Evolutionary conservation across 805 yeast species (phyloP), one percentile per base, ranked within the genome.

Genomic region (Metschnikowia lochheadii): DNA sequence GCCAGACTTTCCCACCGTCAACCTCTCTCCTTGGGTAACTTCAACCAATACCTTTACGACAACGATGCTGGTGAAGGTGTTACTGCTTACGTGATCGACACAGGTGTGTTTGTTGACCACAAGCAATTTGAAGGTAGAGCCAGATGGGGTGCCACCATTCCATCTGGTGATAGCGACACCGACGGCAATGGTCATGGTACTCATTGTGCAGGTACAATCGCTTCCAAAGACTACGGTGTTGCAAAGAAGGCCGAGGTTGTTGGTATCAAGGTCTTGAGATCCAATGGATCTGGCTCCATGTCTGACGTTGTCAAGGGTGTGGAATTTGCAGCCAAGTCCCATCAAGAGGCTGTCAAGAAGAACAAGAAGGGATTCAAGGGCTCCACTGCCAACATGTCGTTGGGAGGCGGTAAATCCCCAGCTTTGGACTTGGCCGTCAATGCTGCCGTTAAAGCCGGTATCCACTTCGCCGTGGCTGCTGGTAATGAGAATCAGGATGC

Each of bases 161-260:
- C 89, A 0, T 72, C 70, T 1, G 85, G 81, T 56, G 81, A 82
- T 0, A 61, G 73, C 1, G 89, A 87, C 6, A 72, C 46, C 64
- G 97, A 91, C 63, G 69, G 69, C 8, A 84, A 84, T 58, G 97
- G 97, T 0, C 97, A 90, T 65, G 97, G 96, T 0, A 89, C 97
- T 1, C 97, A 90, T 66, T 95, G 91, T 44, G 96, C 97, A 0
- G 97, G 97, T 3, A 71, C 89, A 11, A 78, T 89, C 49, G 96
- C 92, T 0, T 87, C 96, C 1, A 75, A 69, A 48, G 80, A 83
- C 2, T 90, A 73, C 69, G 97, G 97, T 6, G 94, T 89, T 2
- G 89, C 96, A 15, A 90, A 91, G 64, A 59, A 66, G 21, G 75
- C 70, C 26, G 58, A 67, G 17, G 57, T 72, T 35, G 73, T 70